phyloP scores from a whole-genome alignment of 257 asterid species.

The Solanum chilense region DNA sequence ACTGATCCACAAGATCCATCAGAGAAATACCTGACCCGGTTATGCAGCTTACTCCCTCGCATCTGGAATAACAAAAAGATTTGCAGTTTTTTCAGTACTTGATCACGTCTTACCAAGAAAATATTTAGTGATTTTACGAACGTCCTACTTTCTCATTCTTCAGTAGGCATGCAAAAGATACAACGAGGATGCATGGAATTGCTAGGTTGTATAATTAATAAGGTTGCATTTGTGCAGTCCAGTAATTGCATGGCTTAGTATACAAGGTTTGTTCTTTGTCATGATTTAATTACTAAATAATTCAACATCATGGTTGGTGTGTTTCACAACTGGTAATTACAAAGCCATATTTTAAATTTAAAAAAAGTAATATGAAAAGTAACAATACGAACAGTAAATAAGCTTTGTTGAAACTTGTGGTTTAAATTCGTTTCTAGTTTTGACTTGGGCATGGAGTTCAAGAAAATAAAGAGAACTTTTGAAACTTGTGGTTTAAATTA shows the following conservation, averaged over 20 bases:
- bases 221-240: not conserved
- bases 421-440: not conserved
- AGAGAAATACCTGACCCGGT: constrained; percentile 69
- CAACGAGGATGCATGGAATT: not conserved
- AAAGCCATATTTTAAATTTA: not conserved
- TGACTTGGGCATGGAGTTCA: not conserved
- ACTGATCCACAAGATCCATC: not conserved
- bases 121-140: not conserved
- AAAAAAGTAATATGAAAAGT: not conserved
- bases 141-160: not conserved
- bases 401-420: not conserved
- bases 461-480: not conserved
- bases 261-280: not conserved
- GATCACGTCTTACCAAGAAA: not conserved
- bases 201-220: not conserved
- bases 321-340: not conserved
- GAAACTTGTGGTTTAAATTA: not conserved
- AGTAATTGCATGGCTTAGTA: not conserved
- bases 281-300: not conserved
- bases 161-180: not conserved
- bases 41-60: constrained; percentile 94
- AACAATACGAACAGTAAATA: not conserved
- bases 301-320: not conserved
- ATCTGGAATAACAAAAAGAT: constrained; percentile 44
- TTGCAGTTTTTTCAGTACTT: not conserved